A percentile compares a stretch with the other conserved stretches of the same genome.
Conservation (phyloP, 352 stramenopile species). For the Phytopythium oedochilum region DNA sequence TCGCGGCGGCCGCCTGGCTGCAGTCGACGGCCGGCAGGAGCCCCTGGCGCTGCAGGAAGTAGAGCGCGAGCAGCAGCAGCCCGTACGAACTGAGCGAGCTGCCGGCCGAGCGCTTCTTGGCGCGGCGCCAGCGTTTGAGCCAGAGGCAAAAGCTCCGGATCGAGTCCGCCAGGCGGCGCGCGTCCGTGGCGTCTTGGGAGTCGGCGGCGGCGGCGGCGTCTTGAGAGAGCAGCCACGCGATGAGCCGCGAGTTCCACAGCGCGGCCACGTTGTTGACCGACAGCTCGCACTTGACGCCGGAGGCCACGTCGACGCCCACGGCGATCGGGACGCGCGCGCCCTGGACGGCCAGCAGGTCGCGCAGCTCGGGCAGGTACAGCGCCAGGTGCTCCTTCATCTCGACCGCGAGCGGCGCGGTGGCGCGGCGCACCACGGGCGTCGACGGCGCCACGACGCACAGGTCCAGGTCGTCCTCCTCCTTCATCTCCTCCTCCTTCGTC, state of each 20-base stretch:
- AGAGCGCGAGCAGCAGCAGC: conserved; percentile 56
- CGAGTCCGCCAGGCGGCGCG: conserved; percentile 7
- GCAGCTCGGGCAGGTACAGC: conserved; percentile 35
- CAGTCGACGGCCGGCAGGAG: conserved; percentile 50
- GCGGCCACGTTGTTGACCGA: conserved; percentile 82
- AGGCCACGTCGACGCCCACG: conserved; percentile 38
- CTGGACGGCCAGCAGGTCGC: conserved; percentile 25
- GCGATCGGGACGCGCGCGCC: conserved; percentile 70
- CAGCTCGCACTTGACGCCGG: conserved; percentile 50
- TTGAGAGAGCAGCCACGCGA: conserved; percentile 25
- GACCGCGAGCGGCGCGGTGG: conserved; percentile 36
- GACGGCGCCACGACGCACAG: conserved; percentile 69
- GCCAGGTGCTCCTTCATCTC: conserved; percentile 70
- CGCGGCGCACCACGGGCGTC: conserved; percentile 34
- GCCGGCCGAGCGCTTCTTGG: conserved; percentile 25
- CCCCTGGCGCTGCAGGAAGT: conserved; percentile 54
- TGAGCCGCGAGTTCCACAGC: conserved; percentile 75
- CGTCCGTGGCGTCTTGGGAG: not conserved
- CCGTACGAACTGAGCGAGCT: conserved; percentile 63
- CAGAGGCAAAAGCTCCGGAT: conserved; percentile 36
- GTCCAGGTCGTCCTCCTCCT: conserved; percentile 51
- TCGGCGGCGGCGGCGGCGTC: not conserved
- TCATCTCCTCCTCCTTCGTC: not conserved
- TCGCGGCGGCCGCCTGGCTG: conserved; percentile 14
- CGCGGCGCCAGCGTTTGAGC: conserved; percentile 50